Base-by-base conservation (phyloP, 192 early-diverging fungal genomes). In the Coemansia sp. region DNA sequence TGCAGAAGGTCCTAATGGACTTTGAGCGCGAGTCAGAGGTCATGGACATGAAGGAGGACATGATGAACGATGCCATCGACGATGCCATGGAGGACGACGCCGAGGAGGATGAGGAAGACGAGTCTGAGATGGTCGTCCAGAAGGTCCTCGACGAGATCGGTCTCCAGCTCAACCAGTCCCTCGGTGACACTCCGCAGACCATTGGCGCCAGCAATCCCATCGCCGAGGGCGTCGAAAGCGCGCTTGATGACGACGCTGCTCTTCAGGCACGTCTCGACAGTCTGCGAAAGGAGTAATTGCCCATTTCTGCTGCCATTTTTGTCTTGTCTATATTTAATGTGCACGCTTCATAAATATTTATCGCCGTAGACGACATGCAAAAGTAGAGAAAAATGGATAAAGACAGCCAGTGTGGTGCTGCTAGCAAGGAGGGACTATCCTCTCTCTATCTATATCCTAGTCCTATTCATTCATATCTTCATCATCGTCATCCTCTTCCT, bases 1-100 rank as follows among this genome's bases (percentile, higher is more conserved):
- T 99, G 36, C 88, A 92, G 42, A 90, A 92, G 62, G 97, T 99
- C 44, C 94, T 98, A 90, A 92, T 94, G 89, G 95, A 99, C 34
- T 99, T 98, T 83, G 94, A 97, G 67, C 85, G 84, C 71, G 94
- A 99, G 81, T 86, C 84, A 11, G 94, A 94, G 62, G 87, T 92
- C 68, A 95, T 99, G 95, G 93, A 99, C 70, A 97, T 99, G 94
- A 97, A 97, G 84, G 94, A 95, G 64, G 95, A 97, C 62, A 89
- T 99, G 91, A 95, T 99, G 89, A 90, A 90, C 61, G 97, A 99
- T 61, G 90, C 93, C 10, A 95, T 99, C 62, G 97, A 99, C 64
- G 95, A 94, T 69, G 91, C 86, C 33, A 93, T 99, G 89, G 94
- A 94, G 36, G 95, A 94, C 54, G 87, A 86, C 41, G 86, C 84